Evolutionary conservation across 2,329 filamentous ascomycete species (phyloP).

Genomic region (Macrophomina tecta): DNA sequence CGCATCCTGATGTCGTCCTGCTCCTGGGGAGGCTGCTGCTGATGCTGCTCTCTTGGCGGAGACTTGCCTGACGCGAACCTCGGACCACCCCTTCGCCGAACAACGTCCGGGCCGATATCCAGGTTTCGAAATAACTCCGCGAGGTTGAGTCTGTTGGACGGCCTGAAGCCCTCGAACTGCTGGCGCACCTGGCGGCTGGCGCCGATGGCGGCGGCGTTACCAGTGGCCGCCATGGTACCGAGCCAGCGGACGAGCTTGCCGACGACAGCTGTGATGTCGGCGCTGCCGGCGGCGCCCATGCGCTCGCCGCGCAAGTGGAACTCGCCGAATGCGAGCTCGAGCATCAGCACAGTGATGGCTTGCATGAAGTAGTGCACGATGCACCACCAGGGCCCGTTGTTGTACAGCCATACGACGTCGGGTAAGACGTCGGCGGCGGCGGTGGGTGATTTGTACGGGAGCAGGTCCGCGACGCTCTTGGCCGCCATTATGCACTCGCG

Average conservation of each 20-base stretch:
- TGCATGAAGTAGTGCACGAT: conserved; percentile 49
- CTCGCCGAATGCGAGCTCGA: conserved; percentile 42
- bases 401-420: conserved; percentile 34
- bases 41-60: not conserved
- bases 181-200: not conserved
- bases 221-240: conserved; percentile 36
- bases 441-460: conserved; percentile 33
- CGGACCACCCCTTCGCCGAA: too few species aligned
- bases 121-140: not conserved
- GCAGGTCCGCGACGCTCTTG: conserved; percentile 38
- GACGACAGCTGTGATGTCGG: conserved; percentile 33
- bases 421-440: conserved; percentile 33
- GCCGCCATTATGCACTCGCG: conserved; percentile 43
- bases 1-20: not conserved
- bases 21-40: not conserved
- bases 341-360: conserved; percentile 44
- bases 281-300: not conserved
- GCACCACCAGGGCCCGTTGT: conserved; percentile 49
- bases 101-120: not conserved
- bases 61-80: too few species aligned
- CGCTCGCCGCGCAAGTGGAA: conserved; percentile 30
- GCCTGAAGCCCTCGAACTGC: conserved; percentile 3
- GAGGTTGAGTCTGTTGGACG: not conserved
- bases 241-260: conserved; percentile 45
- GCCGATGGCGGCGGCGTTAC: not conserved